Conservation (phyloP, 495 filamentous ascomycete genomes). For the Symbiotaphrina buchneri region DNA sequence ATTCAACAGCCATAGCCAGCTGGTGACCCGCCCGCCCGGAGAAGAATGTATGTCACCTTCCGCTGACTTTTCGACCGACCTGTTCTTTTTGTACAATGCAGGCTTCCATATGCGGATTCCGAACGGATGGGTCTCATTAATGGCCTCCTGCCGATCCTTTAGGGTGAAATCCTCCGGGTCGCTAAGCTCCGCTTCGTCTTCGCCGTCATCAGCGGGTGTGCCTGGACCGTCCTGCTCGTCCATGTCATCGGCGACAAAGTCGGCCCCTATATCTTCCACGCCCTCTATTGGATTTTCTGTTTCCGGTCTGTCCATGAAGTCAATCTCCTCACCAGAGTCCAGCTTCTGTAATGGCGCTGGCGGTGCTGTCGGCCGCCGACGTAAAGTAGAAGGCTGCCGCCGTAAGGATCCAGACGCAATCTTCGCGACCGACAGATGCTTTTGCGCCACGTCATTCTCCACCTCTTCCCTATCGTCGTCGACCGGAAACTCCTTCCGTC, state of each 20-base stretch:
- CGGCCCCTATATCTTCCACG: slow-evolving; percentile 8
- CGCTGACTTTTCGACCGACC: slow-evolving; percentile 87
- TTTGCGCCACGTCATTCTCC: slow-evolving; percentile 26
- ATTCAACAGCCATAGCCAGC: slow-evolving; percentile 68
- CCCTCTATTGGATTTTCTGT: slow-evolving; percentile 22
- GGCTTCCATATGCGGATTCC: slow-evolving; percentile 99
- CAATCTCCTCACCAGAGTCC: slow-evolving; percentile 13
- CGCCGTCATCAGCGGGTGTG: slow-evolving; percentile 39
- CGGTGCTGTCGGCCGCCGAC: slow-evolving; percentile 40
- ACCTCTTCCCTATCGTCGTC: slow-evolving; percentile 81
- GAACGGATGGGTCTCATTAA: slow-evolving; percentile 97
- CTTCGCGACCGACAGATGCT: slow-evolving; percentile 4
- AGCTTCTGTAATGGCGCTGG: slow-evolving; percentile 27
- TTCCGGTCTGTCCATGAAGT: slow-evolving; percentile 22
- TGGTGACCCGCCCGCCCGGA: slow-evolving; percentile 70
- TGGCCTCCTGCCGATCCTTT: slow-evolving; percentile 90
- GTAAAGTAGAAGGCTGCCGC: slow-evolving; percentile 41
- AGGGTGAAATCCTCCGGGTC: slow-evolving; percentile 37
- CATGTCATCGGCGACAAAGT: slow-evolving; percentile 17
- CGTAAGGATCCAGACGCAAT: slow-evolving; percentile 10
- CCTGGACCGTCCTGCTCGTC: slow-evolving; percentile 48
- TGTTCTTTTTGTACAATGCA: slow-evolving; percentile 88
- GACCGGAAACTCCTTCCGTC: slow-evolving; percentile 76
- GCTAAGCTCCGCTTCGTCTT: slow-evolving; percentile 18
- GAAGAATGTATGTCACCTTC: slow-evolving; percentile 96